Evolutionary conservation across 176 grass and related monocot genomes (phyloP), one percentile per base, ranked within the genome.

Genomic region (Areca catechu): DNA sequence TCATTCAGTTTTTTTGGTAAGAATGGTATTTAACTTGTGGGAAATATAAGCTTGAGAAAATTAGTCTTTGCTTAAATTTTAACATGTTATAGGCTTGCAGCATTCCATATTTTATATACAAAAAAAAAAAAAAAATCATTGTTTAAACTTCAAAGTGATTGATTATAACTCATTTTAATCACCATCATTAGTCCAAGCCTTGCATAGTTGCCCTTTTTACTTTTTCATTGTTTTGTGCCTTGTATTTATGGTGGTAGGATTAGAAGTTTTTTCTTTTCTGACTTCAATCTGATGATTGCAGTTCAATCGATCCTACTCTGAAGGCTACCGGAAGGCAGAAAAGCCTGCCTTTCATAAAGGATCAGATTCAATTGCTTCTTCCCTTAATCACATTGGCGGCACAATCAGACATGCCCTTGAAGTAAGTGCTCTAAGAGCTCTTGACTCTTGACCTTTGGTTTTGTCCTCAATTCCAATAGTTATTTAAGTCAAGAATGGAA

Each of bases 281-380:
- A 20, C 15, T n/a, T 56, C 12, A 20, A 10, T 68, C 19, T 56
- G 7, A 16, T 56, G 10, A 15, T 53, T 19, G 37, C 37, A 59
- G 55, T 14, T 50, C 16, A 14, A 43, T 43, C 48, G 18, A 65
- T 17, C 68, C 12, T 37, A 48, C 25, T 27, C 19, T 16, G 68
- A 71, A n/a, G 50, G 16, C 16, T 29, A 71, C 16, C 24, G 16
- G 47, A 71, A 69, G 14, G 6, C 29, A 5, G 29, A 69, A 7
- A 57, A 56, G 20, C 66, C 53, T 69, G 9, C 66, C 19, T n/a
- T 69, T 49, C 54, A 69, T 15, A 69, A 69, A 22, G 34, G 34
- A 43, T 43, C 34, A 3, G 66, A 68, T 29, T 27, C 66, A 22
- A 68, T 56, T 56, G 29, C 53, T 68, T 68, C 66, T 68, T 56